Percentiles rank a stretch among this genome's conserved stretches.
phyloP scores from a whole-genome alignment of 2,329 filamentous ascomycete species.

The Fusarium sp. region DNA sequence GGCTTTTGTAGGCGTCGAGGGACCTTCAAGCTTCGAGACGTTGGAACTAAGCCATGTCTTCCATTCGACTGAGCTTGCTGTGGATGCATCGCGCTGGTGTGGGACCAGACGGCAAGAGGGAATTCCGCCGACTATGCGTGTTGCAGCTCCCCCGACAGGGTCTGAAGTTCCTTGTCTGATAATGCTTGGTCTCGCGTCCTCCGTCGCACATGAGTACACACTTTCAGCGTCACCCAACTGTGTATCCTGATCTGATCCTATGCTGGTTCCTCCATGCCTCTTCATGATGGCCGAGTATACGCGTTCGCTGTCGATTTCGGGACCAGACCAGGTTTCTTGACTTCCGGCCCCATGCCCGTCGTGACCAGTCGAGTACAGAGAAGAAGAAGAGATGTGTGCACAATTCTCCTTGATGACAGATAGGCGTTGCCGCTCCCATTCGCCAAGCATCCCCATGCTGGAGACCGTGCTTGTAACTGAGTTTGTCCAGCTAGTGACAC shows the following conservation, averaged over 20 bases:
- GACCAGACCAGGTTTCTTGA: conserved; percentile 36
- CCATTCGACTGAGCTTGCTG: conserved; percentile 65
- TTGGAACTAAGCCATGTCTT: conserved; percentile 66
- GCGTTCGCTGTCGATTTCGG: conserved; percentile 65
- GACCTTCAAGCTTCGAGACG: conserved; percentile 59
- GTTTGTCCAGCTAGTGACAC: conserved; percentile 79
- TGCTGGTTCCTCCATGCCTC: conserved; percentile 58
- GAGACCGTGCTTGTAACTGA: conserved; percentile 69
- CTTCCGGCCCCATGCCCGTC: conserved; percentile 36
- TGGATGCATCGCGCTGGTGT: conserved; percentile 54
- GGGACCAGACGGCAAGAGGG: conserved; percentile 36
- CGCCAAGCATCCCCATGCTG: conserved; percentile 53
- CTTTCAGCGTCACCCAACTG: conserved; percentile 60
- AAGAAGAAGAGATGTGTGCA: conserved; percentile 52
- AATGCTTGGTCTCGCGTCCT: conserved; percentile 30
- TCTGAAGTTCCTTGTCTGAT: background rate
- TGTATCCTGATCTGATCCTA: conserved; percentile 54
- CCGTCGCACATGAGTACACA: conserved; percentile 57
- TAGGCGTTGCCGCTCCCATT: conserved; percentile 68
- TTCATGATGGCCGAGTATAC: conserved; percentile 75
- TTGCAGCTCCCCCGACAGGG: background rate
- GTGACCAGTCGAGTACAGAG: conserved; percentile 42
- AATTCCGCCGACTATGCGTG: conserved; percentile 2
- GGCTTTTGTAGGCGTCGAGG: conserved; percentile 23
- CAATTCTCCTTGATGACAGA: conserved; percentile 73